A percentile compares a stretch with the other conserved stretches of the same genome.
These are phyloP conservation scores for Macaranga tanarius DNA, from an alignment of 441 rosid species.

Conservation along the genomic window DNA sequence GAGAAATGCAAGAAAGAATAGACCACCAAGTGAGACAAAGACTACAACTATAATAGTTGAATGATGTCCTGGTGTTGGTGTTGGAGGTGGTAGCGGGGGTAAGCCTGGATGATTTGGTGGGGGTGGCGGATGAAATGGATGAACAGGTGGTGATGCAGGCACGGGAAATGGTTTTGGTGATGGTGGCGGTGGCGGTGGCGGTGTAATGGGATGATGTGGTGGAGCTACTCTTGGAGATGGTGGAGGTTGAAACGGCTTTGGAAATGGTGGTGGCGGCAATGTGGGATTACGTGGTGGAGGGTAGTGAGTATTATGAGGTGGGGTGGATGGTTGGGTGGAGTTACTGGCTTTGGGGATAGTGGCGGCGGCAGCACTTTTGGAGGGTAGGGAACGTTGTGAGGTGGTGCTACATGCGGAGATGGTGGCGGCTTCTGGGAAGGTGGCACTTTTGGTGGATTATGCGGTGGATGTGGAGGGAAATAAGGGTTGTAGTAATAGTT, in stretches of 20 bases:
- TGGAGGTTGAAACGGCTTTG: conserved; percentile 1
- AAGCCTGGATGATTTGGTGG: conserved; percentile 12
- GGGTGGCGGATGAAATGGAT: conserved; percentile 12
- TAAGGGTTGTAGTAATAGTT: conserved; percentile 32
- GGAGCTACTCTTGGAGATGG: conserved; percentile 28
- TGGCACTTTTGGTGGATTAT: conserved; percentile 14
- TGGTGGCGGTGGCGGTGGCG: conserved; percentile 19
- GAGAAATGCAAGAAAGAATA: conserved; percentile 62
- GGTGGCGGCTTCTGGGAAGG: conserved; percentile 24
- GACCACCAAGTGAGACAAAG: conserved; percentile 67
- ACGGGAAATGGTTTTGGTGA: conserved; percentile 27
- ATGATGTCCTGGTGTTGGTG: conserved; percentile 50
- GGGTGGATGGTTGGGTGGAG: conserved; percentile 25
- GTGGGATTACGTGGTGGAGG: conserved; percentile 14
- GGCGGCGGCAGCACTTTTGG: conserved; percentile 18
- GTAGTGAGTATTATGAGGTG: conserved; percentile 15
- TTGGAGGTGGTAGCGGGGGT: conserved; percentile 35
- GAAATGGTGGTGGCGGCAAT: conserved; percentile 3
- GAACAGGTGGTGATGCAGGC: conserved; percentile 29
- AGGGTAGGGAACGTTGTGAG: conserved; percentile 19
- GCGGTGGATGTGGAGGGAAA: conserved; percentile 47
- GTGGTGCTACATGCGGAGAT: conserved; percentile 28
- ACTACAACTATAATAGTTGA: conserved; percentile 52
- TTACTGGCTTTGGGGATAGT: conserved; percentile 27
- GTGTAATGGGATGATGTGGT: conserved; percentile 19